Evolutionary conservation across 441 rosid genomes (phyloP), one percentile per base, ranked within the genome.

Genomic region (Cnidoscolus chayamansa): DNA sequence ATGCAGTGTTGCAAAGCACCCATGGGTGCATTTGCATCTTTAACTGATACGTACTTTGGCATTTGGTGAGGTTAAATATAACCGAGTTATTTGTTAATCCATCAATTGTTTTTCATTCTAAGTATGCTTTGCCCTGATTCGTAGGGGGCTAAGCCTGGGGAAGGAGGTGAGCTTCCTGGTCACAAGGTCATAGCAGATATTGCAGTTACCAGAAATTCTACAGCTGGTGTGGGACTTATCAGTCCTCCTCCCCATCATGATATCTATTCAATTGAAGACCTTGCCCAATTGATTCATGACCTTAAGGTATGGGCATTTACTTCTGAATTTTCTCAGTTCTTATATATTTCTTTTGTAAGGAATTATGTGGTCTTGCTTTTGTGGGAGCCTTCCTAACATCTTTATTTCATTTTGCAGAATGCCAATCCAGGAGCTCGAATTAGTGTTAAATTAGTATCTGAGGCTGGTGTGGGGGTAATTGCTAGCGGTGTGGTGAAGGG

Each of bases 201-300:
- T 75, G 99, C 99, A 70, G 86, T 92, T 62, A 96, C 99, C 53
- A 84, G 99, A 79, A 89, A 96, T 68, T 96, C 99, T 68, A 96
- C 98, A 3, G 98, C 98, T 54, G 99, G 98, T 55, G 99, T 96
- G 72, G 99, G 99, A 49, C 97, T 96, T 71, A 96, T 96, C 53
- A 94, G 99, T 77, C 99, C 99, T 7, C 99, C 99, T 68, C 99
- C 99, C 45, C 99, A 96, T 82, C 99, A 96, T 75, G 99, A 96
- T 81, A 96, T 96, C 78, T 96, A 96, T 76, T 96, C 99, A 50
- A 96, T 96, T 35, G 99, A 96, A 82, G 99, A 96, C 84, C 98
- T 96, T 74, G 98, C 99, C 35, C 99, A 96, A 71, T 82, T 96
- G 75, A 96, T 96, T 79, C 96, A 96, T 55, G 99, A 96, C 86